A percentile compares a stretch with the other conserved stretches of the same genome.
Conservation (phyloP, 805 yeast genomes). For the Nakazawaea populi region DNA sequence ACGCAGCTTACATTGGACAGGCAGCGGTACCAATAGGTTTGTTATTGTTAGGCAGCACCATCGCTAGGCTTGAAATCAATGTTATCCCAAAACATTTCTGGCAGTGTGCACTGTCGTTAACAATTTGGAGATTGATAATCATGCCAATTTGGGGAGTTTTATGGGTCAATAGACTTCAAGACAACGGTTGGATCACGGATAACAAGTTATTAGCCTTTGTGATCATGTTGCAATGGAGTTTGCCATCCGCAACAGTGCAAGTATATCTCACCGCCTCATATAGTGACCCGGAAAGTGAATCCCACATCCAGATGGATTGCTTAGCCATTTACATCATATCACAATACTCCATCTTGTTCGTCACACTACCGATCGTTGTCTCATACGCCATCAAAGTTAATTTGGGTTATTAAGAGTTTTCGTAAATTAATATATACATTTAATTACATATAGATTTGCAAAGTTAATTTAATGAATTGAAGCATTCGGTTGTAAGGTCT, state of each 20-base stretch:
- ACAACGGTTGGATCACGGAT: slow-evolving; percentile 43
- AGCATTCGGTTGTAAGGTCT: no score
- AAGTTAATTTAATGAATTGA: no score
- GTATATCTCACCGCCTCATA: slow-evolving; percentile 55
- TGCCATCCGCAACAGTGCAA: slow-evolving; percentile 55
- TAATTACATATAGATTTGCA: neutral
- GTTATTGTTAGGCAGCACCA: slow-evolving; percentile 46
- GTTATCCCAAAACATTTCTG: slow-evolving; percentile 47
- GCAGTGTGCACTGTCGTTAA: slow-evolving; percentile 44
- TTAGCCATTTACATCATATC: slow-evolving; percentile 43
- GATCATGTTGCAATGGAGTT: slow-evolving; percentile 40
- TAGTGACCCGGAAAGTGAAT: slow-evolving; percentile 43
- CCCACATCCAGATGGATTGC: slow-evolving; percentile 50
- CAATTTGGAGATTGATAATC: slow-evolving; percentile 34
- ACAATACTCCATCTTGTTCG: slow-evolving; percentile 39
- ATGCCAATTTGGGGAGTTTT: slow-evolving; percentile 52
- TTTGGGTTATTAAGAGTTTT: slow-evolving; percentile 10
- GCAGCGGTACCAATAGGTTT: slow-evolving; percentile 56
- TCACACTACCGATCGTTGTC: slow-evolving; percentile 46
- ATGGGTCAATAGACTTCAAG: slow-evolving; percentile 36
- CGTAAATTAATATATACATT: neutral
- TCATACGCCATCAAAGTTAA: slow-evolving; percentile 32
- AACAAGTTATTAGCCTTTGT: slow-evolving; percentile 33
- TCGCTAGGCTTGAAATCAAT: slow-evolving; percentile 42
- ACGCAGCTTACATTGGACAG: slow-evolving; percentile 39